These are phyloP conservation scores for Pythium grandisporangium DNA, from an alignment of 352 stramenopile genomes.

Conservation along the genomic window DNA sequence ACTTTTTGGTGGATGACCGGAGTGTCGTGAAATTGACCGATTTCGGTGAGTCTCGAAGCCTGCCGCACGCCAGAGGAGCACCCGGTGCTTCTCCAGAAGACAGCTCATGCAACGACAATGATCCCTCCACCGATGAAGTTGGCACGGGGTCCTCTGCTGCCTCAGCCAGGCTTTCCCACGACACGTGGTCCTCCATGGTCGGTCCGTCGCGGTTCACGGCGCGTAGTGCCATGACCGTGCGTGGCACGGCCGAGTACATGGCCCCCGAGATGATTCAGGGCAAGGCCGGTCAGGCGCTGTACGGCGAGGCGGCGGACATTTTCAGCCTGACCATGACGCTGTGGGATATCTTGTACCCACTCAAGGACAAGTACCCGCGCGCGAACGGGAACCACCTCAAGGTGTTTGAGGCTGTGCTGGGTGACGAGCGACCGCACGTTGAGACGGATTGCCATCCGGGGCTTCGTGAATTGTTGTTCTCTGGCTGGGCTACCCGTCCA, in stretches of 20 bases:
- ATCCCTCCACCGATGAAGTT: not conserved
- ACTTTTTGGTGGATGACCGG: not conserved
- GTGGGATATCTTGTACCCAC: slow-evolving; percentile 53
- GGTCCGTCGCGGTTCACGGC: no score
- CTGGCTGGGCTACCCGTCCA: slow-evolving; percentile 38
- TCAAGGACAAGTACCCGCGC: slow-evolving; percentile 42
- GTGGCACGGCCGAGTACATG: slow-evolving; percentile 66
- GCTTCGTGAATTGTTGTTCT: slow-evolving; percentile 35
- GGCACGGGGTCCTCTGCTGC: not conserved
- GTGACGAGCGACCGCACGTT: slow-evolving; percentile 39
- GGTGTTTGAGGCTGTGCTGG: slow-evolving; percentile 61
- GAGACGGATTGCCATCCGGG: slow-evolving; percentile 19
- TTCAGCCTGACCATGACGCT: slow-evolving; percentile 63
- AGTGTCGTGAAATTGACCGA: not conserved
- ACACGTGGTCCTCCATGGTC: not conserved
- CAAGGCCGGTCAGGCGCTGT: slow-evolving; percentile 39
- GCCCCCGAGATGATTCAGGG: slow-evolving; percentile 59
- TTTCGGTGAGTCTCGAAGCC: not conserved
- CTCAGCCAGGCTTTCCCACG: not conserved
- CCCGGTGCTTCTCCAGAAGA: not conserved
- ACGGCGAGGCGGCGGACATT: slow-evolving; percentile 48
- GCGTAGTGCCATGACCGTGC: slow-evolving; percentile 37
- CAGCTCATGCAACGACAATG: no score
- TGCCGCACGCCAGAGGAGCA: not conserved
- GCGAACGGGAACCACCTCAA: slow-evolving; percentile 52